Evolutionary conservation across 2,329 filamentous ascomycete species (phyloP), one percentile per base, ranked within the genome.

Genomic region (Aspergillus sp.): DNA sequence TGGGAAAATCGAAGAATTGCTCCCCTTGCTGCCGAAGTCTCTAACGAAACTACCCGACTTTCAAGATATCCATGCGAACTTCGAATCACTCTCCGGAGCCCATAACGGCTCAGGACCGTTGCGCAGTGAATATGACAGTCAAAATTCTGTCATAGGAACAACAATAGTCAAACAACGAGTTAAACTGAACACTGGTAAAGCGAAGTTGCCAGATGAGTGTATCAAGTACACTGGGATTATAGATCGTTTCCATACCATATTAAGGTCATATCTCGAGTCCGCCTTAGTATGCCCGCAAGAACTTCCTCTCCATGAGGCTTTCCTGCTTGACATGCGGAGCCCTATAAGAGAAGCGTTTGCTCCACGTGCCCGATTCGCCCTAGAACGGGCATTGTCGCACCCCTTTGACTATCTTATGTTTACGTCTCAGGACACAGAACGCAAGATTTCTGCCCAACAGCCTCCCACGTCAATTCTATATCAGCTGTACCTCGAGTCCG

Each of bases 41-140:
- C 66, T 73, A 15, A 65, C 66, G 6, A 72, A 76, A 4, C 65
- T 70, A 27, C 52, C 66, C 14, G 60, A 69, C 5, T 72, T 86
- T 14, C 62, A 68, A 33, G 68, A 71, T 9, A 71, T 85, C 21
- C 70, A 79, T n/a, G 67, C 73, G 23, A 73, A 81, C 47, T 75
- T 88, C 35, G 74, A 78, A 44, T 66, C 67, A 12, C 70, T 90
- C 6, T 67, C 80, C 21, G 67, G 74, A 35, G 74, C 73, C 44
- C 79, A 83, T 15, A 70, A 79, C 46, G 72, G 77, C 45, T 76
- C 79, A 9, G 78, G 77, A 39, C 74, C 80, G 4, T 80, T 96
- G 31, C 86, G 87, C 61, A 96, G 88, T 75, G 88, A 88, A 70
- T 90, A 95, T 72, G 88, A 88, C 65, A 82, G 88, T 11, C 87